Conservation (phyloP, 139 green algal genomes). For the Gonium pectorale region DNA sequence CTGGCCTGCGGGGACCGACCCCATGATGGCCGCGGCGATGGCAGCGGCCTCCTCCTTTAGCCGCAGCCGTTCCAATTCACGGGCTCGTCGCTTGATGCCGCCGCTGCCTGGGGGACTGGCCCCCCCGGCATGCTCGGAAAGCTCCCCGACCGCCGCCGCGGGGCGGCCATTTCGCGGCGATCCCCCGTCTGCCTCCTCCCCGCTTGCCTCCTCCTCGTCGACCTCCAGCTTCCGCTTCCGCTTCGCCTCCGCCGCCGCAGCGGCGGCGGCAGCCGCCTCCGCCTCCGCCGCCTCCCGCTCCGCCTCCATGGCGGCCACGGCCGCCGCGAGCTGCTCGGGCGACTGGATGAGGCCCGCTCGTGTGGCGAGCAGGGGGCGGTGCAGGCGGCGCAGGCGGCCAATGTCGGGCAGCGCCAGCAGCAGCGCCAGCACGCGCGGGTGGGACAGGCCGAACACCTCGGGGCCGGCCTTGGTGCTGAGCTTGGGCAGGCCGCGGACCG, state of each 20-base stretch:
- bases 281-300: neutral
- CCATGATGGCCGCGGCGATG: slow-evolving; percentile 27
- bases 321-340: slow-evolving; percentile 20
- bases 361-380: slow-evolving; percentile 21
- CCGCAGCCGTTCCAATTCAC: slow-evolving; percentile 11
- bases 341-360: slow-evolving; percentile 34
- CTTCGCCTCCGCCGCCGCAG: neutral
- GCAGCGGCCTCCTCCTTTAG: slow-evolving; percentile 38
- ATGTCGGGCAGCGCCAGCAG: slow-evolving; percentile 37
- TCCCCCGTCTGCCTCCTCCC: neutral
- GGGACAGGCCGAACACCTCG: slow-evolving; percentile 29
- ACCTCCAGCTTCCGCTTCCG: neutral
- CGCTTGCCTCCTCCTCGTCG: neutral
- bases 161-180: no score
- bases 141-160: no score
- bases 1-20: neutral
- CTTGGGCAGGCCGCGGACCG: slow-evolving; percentile 11
- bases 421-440: slow-evolving; percentile 37
- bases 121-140: no score
- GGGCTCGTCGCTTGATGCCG: neutral
- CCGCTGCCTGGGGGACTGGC: neutral
- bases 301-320: slow-evolving; percentile 18
- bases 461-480: slow-evolving; percentile 10
- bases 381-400: neutral
- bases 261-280: neutral